Evolutionary conservation across 2,329 filamentous ascomycete species (phyloP), one percentile per base, ranked within the genome.

Genomic region (Alternaria brassicae): DNA sequence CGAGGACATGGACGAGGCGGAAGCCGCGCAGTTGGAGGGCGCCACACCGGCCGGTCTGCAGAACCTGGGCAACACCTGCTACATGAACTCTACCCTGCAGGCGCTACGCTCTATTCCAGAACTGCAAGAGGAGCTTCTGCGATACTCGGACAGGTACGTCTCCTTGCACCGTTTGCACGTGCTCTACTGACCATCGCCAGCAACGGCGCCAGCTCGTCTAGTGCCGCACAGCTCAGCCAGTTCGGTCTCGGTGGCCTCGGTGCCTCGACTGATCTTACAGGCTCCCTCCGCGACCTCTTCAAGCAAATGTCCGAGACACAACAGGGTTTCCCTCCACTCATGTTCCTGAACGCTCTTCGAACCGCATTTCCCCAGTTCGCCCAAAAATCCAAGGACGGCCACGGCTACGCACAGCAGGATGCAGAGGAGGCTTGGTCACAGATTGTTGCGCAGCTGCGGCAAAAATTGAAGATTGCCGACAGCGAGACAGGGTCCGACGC

Each of bases 341-440:
- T 88, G 75, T 98, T 99, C 71, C 83, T 99, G 60, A 89, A 88
- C 69, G 87, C 92, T 4, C 85, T 99, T 15, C 89, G 94, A 61
- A 84, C 83, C 27, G 85, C 88, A 1, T 97, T 92, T 73, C 95
- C 95, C 9, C 95, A 98, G 75, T 99, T 99, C 75, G 93, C 92
- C 10, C 93, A 99, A 80, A 90, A 88, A 72, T 88, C 92, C 55
- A 93, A 91, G 76, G 89, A 89, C 30, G 91, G 92, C 21, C 84
- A 89, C 58, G 93, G 91, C 6, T 98, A 90, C 74, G 93, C 95
- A n/a, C 95, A 99, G 79, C 95, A 99, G 80, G 95, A 99, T 81
- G 95, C 95, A 1, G 95, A 99, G 78, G 95, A 99, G 79, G 95
- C 94, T 45, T 99, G 94, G 93, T 95, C 94, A 19, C 94, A 98